A percentile compares a stretch with the other conserved stretches of the same genome.
Conservation (phyloP, 2,329 filamentous ascomycete species). For the Xylariaceae sp. region DNA sequence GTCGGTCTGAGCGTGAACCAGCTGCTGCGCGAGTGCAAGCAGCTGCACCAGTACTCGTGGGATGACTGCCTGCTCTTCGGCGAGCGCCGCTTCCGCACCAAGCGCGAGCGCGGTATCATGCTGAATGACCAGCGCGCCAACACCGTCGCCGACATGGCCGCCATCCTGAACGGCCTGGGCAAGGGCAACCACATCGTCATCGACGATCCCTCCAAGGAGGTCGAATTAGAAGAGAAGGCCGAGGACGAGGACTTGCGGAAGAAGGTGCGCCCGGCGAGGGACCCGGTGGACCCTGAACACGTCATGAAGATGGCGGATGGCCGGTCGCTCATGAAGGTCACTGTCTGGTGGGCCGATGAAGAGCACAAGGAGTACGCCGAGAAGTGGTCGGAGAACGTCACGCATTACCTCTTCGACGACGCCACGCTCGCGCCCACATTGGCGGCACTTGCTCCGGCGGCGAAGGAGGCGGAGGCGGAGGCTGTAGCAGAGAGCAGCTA, state of each 20-base stretch:
- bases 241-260: neutral
- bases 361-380: conserved; percentile 43
- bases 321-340: conserved; percentile 35
- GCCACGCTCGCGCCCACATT: conserved; percentile 8
- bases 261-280: no score
- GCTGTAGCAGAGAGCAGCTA: conserved; percentile 5
- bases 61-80: conserved; percentile 41
- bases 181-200: conserved; percentile 46
- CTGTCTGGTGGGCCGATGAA: conserved; percentile 48
- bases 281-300: no score
- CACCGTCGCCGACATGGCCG: conserved; percentile 58
- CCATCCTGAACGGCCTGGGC: conserved; percentile 48
- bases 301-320: conserved; percentile 1
- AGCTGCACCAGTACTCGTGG: conserved; percentile 59
- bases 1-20: conserved; percentile 57
- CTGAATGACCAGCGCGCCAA: conserved; percentile 59
- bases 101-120: conserved; percentile 43
- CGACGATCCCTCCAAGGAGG: conserved; percentile 15
- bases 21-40: conserved; percentile 59
- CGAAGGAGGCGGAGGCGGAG: neutral
- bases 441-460: conserved; percentile 1
- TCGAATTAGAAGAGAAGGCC: neutral
- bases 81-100: conserved; percentile 33
- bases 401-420: conserved; percentile 41
- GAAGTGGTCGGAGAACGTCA: conserved; percentile 49